Conservation (phyloP, 805 yeast genomes). For the Ogataea paraovalis region DNA sequence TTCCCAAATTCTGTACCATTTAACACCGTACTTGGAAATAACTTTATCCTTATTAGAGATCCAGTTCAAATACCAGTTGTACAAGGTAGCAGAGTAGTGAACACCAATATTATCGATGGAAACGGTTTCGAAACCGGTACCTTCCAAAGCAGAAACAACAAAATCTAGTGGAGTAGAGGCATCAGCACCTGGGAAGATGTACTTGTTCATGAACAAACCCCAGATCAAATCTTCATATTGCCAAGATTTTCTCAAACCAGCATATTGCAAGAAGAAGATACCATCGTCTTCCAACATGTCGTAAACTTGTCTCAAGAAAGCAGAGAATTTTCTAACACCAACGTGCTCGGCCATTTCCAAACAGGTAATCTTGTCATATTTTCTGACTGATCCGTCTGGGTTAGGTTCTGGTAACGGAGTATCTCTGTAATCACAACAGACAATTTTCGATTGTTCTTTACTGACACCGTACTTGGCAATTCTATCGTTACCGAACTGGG, state of each 20-base stretch:
- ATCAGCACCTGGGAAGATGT: slow-evolving; percentile 96
- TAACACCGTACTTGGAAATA: slow-evolving; percentile 74
- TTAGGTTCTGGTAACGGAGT: slow-evolving; percentile 62
- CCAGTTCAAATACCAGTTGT: slow-evolving; percentile 97
- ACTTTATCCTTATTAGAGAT: slow-evolving; percentile 73
- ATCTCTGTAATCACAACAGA: slow-evolving; percentile 87
- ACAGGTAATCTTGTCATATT: slow-evolving; percentile 83
- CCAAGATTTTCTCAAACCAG: slow-evolving; percentile 90
- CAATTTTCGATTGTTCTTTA: slow-evolving; percentile 65
- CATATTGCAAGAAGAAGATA: slow-evolving; percentile 78
- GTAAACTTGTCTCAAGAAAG: slow-evolving; percentile 75
- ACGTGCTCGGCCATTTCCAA: slow-evolving; percentile 96
- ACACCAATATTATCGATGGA: slow-evolving; percentile 87
- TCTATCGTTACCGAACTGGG: slow-evolving; percentile 79
- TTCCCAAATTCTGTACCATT: slow-evolving; percentile 94
- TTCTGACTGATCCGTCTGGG: slow-evolving; percentile 37
- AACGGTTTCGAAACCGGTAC: slow-evolving; percentile 81
- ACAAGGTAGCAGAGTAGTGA: slow-evolving; percentile 84
- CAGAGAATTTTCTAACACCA: slow-evolving; percentile 77
- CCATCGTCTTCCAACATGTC: slow-evolving; percentile 93
- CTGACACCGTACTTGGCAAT: slow-evolving; percentile 66
- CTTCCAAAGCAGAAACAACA: slow-evolving; percentile 72
- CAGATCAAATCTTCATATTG: slow-evolving; percentile 90
- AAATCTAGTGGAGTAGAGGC: slow-evolving; percentile 92
- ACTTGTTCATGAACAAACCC: slow-evolving; percentile 96